Evolutionary conservation across 306 rosid genomes (phyloP), one percentile per base, ranked within the genome.

Genomic region (Ormosia semicastrata): DNA sequence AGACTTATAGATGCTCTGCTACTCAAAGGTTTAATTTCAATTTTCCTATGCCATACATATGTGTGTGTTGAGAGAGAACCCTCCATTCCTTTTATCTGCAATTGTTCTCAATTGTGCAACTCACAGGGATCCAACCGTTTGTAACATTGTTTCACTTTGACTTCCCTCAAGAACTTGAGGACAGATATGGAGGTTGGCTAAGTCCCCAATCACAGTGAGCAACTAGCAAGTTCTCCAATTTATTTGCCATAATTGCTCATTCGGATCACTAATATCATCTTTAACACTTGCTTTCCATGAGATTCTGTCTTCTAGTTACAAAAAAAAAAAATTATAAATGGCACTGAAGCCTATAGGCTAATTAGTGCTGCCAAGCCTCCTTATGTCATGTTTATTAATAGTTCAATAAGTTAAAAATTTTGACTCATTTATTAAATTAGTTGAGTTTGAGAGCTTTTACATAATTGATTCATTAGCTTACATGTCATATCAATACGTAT

Each of bases 1-100:
- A 85, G 77, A 33, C 69, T 93, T 40, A 91, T 91, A 13, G 80
- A 89, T 57, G 84, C 87, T 18, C 87, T 93, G 60, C 83, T 91
- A 40, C 44, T 60, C 62, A 78, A 74, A 90, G 98, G 94, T 89
- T 39, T 50, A 47, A 14, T 75, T 79, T 75, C 77, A 60, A 50
- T 54, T n/a, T 60, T 52, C 37, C 53, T 49, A 58, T 67, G 56
- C 6, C 44, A 41, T 54, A 64, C n/a, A 8, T 63, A 37, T 40
- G 6, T 18, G 49, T 11, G 2, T 24, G 24, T 24, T 24, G 3
- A 46, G 47, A 43, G 47, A 43, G 11, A 43, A 43, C 47, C 6
- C 47, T 68, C 1, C 0, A 44, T 66, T 73, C 70, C 7, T 34
- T 84, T 73, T 49, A 78, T 56, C 9, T 54, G 34, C 4, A 14